Evolutionary conservation across 2,329 filamentous ascomycete species (phyloP), one percentile per base, ranked within the genome.

Genomic region (Dothideomycetidae sp.): DNA sequence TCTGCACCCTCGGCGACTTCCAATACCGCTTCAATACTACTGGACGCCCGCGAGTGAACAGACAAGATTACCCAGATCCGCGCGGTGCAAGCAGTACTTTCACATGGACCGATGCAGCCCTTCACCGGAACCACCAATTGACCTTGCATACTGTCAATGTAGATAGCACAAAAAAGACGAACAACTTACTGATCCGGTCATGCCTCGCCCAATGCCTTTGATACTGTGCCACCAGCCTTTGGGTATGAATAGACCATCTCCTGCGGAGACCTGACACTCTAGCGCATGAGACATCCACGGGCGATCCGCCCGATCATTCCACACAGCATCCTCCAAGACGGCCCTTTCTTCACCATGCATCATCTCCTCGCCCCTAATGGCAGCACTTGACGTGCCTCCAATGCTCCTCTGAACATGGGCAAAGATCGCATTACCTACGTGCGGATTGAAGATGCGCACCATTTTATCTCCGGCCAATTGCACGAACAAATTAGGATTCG

Each of bases 401-500:
- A 63, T 42, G 31, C 46, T 47, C 26, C 50, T 46, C 33, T 65
- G 61, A n/a, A 70, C 63, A 19, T 52, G 50, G 23, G 61, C 63
- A 53, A 85, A 93, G 2, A 93, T 53, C 1, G 50, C 57, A 32
- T 70, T 61, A 1, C 90, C 90, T 3, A 64, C 51, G 0, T 58
- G 51, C 0, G 85, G 84, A 3, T 66, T 60, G 41, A 88, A 66
- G 10, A 94, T 54, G n/a, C 85, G 68, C 11, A 94, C 64, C 0
- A 62, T 54, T 57, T 98, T 98, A 36, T 53, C 58, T 3, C 82
- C 75, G 11, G 73, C 73, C 10, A 96, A 57, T 57, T 98, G 90
- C 31, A 82, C 73, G 54, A 96, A 93, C 0, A 94, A 50, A 53
- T 98, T 98, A 0, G 84, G 84, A 50, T 96, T 96, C 0, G 90